These are phyloP conservation scores for Zygotorulaspora chibaensis DNA, from an alignment of 805 yeast genomes.

Conservation along the genomic window DNA sequence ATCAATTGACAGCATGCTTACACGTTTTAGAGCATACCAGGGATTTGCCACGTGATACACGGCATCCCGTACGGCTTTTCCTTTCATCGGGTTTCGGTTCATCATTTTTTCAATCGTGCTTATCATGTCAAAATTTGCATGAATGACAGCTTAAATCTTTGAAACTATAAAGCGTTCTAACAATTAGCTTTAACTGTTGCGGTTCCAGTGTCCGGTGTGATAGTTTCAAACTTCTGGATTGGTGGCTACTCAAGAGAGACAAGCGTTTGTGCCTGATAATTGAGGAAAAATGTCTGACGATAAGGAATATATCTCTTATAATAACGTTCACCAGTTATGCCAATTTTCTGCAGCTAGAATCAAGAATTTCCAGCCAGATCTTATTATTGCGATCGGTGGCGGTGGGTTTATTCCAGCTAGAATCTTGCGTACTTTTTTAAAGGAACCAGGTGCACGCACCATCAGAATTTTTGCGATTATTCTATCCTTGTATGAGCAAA, in stretches of 20 bases:
- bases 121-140: conserved; percentile 1
- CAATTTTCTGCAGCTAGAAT: conserved; percentile 59
- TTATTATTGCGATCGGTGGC: conserved; percentile 94
- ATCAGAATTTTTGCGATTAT: conserved; percentile 94
- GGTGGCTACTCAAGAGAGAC: too few relatives aligned
- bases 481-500: conserved; percentile 79
- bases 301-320: conserved; percentile 74
- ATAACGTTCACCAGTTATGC: conserved; percentile 73
- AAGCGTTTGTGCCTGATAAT: not conserved
- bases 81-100: not conserved
- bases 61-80: conserved; percentile 1
- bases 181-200: not conserved
- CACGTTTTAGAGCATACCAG: too few relatives aligned
- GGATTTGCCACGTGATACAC: not conserved
- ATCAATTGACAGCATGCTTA: too few relatives aligned
- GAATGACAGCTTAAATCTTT: not conserved
- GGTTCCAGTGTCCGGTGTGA: not conserved
- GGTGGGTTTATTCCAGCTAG: conserved; percentile 98
- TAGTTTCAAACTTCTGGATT: not conserved
- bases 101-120: not conserved
- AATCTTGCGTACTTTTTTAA: conserved; percentile 87
- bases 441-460: conserved; percentile 82
- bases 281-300: conserved; percentile 28
- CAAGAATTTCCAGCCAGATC: conserved; percentile 74
- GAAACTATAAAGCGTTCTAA: not conserved